phyloP scores from a whole-genome alignment of 495 filamentous ascomycete genomes.

The Neurospora discreta region DNA sequence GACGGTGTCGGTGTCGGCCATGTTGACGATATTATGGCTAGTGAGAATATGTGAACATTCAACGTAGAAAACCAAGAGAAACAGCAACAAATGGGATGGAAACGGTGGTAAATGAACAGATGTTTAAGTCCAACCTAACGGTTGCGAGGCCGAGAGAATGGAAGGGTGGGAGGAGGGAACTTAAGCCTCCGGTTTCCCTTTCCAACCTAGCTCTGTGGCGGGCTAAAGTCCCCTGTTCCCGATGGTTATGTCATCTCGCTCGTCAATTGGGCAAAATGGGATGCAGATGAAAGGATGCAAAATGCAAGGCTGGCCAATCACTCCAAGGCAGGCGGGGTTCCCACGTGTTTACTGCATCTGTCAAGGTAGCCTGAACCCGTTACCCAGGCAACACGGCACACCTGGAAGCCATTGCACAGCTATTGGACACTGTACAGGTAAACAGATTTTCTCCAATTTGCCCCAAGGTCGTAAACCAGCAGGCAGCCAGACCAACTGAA shows the following conservation, averaged over 20 bases:
- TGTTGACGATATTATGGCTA: not conserved
- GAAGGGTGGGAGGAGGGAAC: not conserved
- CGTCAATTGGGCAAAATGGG: not conserved
- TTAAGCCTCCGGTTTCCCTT: not conserved
- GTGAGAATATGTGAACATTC: not conserved
- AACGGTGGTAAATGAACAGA: slow-evolving; percentile 12
- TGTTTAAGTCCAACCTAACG: not conserved
- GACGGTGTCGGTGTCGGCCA: slow-evolving; percentile 16
- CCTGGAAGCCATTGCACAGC: not conserved
- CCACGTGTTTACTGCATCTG: not conserved
- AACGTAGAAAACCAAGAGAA: not conserved
- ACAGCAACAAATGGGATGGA: not conserved
- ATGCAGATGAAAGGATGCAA: not conserved
- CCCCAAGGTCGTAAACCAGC: not conserved
- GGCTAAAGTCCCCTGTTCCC: not conserved
- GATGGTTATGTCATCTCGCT: not conserved
- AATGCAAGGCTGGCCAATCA: not conserved
- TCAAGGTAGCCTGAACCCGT: not conserved
- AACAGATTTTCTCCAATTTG: not conserved
- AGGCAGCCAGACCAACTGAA: not conserved
- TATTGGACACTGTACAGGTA: not conserved
- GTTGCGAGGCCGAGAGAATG: slow-evolving; percentile 5
- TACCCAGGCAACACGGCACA: not conserved
- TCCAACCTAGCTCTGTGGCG: not conserved
- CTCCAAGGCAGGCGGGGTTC: not conserved